Conservation (phyloP, 306 rosid species). For the Quercus agrifolia region DNA sequence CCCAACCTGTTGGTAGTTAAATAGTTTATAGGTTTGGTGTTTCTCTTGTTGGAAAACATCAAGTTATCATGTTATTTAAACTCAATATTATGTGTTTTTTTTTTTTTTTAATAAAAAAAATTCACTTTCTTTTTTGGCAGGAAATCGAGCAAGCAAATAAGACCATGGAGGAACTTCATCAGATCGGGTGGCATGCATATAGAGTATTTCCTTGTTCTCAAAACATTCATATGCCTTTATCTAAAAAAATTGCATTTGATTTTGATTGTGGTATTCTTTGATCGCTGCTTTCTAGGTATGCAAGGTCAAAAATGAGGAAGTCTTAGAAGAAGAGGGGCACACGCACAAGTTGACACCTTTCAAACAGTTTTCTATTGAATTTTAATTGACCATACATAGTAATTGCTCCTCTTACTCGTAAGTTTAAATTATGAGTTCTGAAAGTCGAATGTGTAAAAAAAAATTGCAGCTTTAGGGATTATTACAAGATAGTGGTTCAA, state of each 20-base stretch:
- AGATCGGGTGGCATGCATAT: conserved; percentile 93
- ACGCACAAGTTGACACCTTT: background rate
- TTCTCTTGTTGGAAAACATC: background rate
- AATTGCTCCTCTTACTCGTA: background rate
- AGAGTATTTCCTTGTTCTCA: conserved; percentile 50
- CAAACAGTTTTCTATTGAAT: background rate
- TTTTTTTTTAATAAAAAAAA: background rate
- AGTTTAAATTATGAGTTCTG: background rate
- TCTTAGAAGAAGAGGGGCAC: conserved; percentile 29
- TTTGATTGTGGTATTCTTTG: background rate
- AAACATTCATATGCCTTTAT: conserved; percentile 3
- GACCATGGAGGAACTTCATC: conserved; percentile 79
- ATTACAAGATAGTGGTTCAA: too few species aligned
- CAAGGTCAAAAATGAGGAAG: conserved; percentile 93
- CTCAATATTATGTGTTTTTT: background rate
- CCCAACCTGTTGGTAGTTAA: background rate
- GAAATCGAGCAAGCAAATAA: conserved; percentile 63
- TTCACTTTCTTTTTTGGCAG: conserved; percentile 34
- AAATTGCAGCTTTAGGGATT: background rate
- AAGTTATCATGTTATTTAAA: background rate
- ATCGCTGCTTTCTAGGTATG: conserved; percentile 50
- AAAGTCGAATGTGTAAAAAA: background rate
- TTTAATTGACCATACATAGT: background rate
- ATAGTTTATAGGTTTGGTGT: too few species aligned
- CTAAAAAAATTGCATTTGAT: background rate